These are phyloP conservation scores for Yamadazyma sp. DNA, from an alignment of 805 yeast genomes.

Conservation along the genomic window DNA sequence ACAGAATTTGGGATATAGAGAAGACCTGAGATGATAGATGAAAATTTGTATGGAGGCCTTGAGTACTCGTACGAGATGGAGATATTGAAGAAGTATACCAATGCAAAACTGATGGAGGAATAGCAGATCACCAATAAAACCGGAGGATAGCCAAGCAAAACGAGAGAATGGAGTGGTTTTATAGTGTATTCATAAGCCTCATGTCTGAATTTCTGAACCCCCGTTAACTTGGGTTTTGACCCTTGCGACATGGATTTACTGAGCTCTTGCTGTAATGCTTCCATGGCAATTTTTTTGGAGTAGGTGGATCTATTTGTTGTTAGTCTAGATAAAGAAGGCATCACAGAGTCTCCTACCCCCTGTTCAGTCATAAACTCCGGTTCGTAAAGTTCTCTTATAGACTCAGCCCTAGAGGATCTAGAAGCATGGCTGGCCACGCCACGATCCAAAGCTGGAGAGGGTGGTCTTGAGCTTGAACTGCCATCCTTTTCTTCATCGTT, in stretches of 20 bases:
- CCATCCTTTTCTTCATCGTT: constrained; percentile 12
- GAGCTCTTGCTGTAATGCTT: constrained; percentile 18
- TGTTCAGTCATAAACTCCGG: constrained; percentile 13
- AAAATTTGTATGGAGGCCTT: constrained; percentile 66
- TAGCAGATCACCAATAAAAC: constrained; percentile 63
- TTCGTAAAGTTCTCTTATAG: neutral
- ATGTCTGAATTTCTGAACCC: constrained; percentile 19
- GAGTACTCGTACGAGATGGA: constrained; percentile 65
- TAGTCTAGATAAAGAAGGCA: constrained; percentile 39
- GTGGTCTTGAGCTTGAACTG: constrained; percentile 8
- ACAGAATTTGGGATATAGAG: constrained; percentile 83
- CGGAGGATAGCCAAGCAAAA: constrained; percentile 69
- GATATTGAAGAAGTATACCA: constrained; percentile 72
- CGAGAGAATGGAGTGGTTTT: constrained; percentile 62
- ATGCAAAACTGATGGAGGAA: constrained; percentile 71
- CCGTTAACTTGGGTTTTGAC: constrained; percentile 1
- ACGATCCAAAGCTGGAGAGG: constrained; percentile 1
- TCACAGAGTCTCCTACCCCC: constrained; percentile 38
- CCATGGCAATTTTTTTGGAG: constrained; percentile 27
- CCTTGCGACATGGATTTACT: constrained; percentile 5
- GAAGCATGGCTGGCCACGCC: constrained; percentile 26
- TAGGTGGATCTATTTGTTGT: constrained; percentile 34
- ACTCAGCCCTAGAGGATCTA: constrained; percentile 14
- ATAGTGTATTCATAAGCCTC: constrained; percentile 48
- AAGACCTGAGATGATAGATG: constrained; percentile 64